Evolutionary conservation across 805 yeast genomes (phyloP), one percentile per base, ranked within the genome.

Genomic region (Cyberlindnera meyerae): DNA sequence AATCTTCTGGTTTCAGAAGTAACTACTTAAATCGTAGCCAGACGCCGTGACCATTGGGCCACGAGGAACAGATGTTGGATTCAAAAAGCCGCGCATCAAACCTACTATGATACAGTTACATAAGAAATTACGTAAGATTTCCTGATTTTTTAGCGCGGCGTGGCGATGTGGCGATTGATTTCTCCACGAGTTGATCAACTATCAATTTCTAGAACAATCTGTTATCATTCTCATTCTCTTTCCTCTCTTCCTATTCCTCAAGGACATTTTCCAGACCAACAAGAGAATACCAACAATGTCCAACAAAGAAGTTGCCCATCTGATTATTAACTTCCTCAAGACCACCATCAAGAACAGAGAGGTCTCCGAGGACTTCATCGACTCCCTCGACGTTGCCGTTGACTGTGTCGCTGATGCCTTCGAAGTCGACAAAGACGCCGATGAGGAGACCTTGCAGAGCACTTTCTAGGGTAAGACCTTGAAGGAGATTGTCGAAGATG

Each of bases 391-490:
- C 48, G 95, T 90, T 34, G 97, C 97, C 43, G 73, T 88, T 48
- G 96, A 87, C 55, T 87, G 97, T 66, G 76, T 93, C 40, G 76
- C 84, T 17, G 97, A 89, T 52, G 87, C 95, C 9, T 90, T 82
- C 58, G 79, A 70, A 33, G 78, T 89, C 18, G 68, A 73, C 46
- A 70, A 71, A 48, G 79, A 72, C 18, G 66, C 64, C 16, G 70
- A 70, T 24, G 49, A 42, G 30, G 31, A 58, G 5, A 43, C 60
- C 8, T 44, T 64, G 11, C 42, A 59, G 20, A 13, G 45, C 21
- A 70, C 62, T 44, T 76, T 71, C 52, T 65, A 58, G 24, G 81
- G 75, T 33, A 71, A 67, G 51, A 54, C 62, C 9, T 69, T 79
- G 47, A 45, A 50, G 18, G 71, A 76, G 31, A 54, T 82, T 29